Conservation (phyloP, 2,329 filamentous ascomycete species). For the Pestalotiopsis sp. region DNA sequence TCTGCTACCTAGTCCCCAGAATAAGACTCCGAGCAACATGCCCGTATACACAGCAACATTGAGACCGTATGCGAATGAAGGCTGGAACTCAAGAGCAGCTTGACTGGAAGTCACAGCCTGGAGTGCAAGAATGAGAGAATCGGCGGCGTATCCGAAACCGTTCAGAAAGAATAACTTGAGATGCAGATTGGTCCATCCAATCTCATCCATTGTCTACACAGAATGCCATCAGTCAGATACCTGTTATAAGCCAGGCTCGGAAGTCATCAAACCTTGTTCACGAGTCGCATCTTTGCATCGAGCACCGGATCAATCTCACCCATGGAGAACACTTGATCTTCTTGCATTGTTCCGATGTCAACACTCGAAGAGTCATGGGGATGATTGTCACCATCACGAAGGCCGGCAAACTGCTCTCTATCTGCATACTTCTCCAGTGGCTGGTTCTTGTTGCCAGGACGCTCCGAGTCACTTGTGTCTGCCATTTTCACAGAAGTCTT, state of each 20-base stretch:
- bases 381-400: not conserved
- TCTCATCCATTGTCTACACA: conserved; percentile 31
- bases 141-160: conserved; percentile 62
- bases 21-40: conserved; percentile 59
- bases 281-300: conserved; percentile 68
- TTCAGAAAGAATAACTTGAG: conserved; percentile 63
- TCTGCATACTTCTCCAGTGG: not conserved
- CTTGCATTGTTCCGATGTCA: not conserved
- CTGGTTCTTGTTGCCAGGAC: not conserved
- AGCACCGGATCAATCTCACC: conserved; percentile 54
- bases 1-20: conserved; percentile 55
- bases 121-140: conserved; percentile 57
- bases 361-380: not conserved
- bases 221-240: not conserved
- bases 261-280: conserved; percentile 61
- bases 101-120: conserved; percentile 64
- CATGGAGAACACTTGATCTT: not conserved
- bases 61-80: conserved; percentile 56
- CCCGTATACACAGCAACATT: conserved; percentile 60
- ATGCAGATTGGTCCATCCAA: conserved; percentile 42
- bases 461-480: not conserved
- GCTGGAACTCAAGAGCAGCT: conserved; percentile 60
- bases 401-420: not conserved
- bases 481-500: not conserved
- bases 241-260: not conserved